Base-by-base conservation (phyloP, 345 rosid genomes). In the Excoecaria agallocha region DNA sequence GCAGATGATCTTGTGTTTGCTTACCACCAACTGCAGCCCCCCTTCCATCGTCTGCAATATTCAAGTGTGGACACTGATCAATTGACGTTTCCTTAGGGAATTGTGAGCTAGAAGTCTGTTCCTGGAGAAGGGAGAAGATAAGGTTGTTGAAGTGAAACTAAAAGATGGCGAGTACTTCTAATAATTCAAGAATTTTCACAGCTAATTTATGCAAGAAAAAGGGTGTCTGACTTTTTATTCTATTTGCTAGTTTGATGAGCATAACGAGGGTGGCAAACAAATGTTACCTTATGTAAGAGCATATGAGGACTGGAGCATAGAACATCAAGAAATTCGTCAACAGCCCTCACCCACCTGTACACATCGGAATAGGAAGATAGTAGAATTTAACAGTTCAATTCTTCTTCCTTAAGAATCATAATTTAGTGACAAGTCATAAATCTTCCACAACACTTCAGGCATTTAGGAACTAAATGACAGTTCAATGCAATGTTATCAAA, bases 261-360 rank as follows among this genome's bases (percentile, higher is more conserved):
- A 68, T 72, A 60, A 17, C 38, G 3, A 6, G n/a, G n/a, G 48
- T 22, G 68, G 56, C 13, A 38, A 55, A 72, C 12, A 25, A 74
- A 72, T 1, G 74, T 55, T 76, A 88, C 90, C 88, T 86, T 87
- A 71, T 82, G 87, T 50, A 78, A 77, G 72, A 90, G 96, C 91
- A 91, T 90, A 71, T 82, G 64, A 19, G 84, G 85, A 80, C 97
- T 88, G 67, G 89, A 74, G 75, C 81, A 84, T 38, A 94, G 89
- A 39, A 83, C 85, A 13, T 77, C 74, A 73, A 92, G 95, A 85
- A 85, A 90, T 82, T 94, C 98, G 63, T 81, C 80, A 54, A 82
- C 79, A 60, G 96, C 97, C 76, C 94, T 86, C 22, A 92, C 94
- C 97, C 98, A 94, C 97, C 97, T 92, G 89, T 81, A 70, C 49